Evolutionary conservation across 345 rosid species (phyloP).

Genomic region (Bruguiera gymnorhiza): DNA sequence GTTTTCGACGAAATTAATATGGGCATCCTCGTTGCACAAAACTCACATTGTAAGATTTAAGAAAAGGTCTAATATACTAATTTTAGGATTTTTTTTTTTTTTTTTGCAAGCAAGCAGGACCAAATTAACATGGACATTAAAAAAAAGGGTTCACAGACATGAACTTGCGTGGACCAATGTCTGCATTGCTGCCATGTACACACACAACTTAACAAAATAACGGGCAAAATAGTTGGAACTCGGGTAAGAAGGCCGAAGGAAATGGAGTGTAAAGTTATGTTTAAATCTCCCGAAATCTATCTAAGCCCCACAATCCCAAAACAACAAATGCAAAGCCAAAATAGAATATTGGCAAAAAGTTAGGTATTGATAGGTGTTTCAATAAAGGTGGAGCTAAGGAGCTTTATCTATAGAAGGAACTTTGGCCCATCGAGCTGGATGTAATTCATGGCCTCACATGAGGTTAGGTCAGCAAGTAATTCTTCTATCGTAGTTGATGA

Average conservation of each 20-base stretch:
- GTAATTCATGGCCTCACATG: not conserved
- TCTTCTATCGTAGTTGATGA: not conserved
- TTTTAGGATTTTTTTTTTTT: too few relatives aligned
- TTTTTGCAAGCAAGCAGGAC: too few relatives aligned
- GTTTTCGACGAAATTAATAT: too few relatives aligned
- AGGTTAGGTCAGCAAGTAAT: too few relatives aligned
- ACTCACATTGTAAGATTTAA: too few relatives aligned
- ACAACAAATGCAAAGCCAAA: not conserved
- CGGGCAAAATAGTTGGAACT: too few relatives aligned
- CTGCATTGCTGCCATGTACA: too few relatives aligned
- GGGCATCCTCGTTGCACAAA: too few relatives aligned
- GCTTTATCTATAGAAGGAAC: constrained; percentile 6
- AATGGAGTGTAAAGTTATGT: not conserved
- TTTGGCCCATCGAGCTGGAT: not conserved
- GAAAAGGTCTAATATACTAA: too few relatives aligned
- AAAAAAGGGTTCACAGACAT: not conserved
- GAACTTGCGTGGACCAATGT: too few relatives aligned
- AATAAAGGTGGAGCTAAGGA: constrained; percentile 6
- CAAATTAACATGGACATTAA: not conserved
- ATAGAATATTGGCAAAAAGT: not conserved
- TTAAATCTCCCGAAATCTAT: not conserved
- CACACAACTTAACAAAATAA: not conserved
- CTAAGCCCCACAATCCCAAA: not conserved
- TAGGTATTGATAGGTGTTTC: constrained; percentile 3
- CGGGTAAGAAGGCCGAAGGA: not conserved